Conservation (phyloP, 1,284 basidiomycete species). For the Trichosporon ovoides region DNA sequence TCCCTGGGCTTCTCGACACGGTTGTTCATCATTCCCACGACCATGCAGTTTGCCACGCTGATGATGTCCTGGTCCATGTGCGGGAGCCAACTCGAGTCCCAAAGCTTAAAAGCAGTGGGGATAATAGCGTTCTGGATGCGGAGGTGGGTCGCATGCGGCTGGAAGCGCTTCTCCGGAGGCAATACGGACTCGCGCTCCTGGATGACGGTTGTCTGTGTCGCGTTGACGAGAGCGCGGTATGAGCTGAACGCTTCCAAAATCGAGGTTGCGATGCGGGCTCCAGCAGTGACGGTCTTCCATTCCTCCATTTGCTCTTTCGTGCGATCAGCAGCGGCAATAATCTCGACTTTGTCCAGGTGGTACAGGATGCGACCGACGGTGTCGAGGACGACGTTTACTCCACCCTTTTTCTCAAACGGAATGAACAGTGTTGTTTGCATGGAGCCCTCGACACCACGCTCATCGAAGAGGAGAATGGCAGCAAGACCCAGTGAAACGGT, state of each 20-base stretch:
- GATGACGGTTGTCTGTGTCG: slow-evolving; percentile 62
- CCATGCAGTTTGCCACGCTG: slow-evolving; percentile 67
- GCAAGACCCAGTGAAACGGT: slow-evolving; percentile 72
- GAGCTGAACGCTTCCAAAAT: slow-evolving; percentile 72
- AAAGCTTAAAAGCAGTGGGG: slow-evolving; percentile 65
- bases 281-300: slow-evolving; percentile 7
- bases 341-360: slow-evolving; percentile 52
- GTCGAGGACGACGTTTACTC: slow-evolving; percentile 63
- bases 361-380: slow-evolving; percentile 59
- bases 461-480: slow-evolving; percentile 73
- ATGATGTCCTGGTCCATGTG: slow-evolving; percentile 66
- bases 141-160: slow-evolving; percentile 69
- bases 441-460: slow-evolving; percentile 65
- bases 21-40: slow-evolving; percentile 74
- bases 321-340: slow-evolving; percentile 55
- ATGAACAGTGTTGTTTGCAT: slow-evolving; percentile 76
- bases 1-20: slow-evolving; percentile 63
- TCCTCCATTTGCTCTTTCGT: slow-evolving; percentile 60
- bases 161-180: slow-evolving; percentile 65
- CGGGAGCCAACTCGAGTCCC: slow-evolving; percentile 79
- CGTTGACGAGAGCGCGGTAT: slow-evolving; percentile 75
- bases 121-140: slow-evolving; percentile 67
- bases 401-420: slow-evolving; percentile 67
- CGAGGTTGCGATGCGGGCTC: slow-evolving; percentile 55
- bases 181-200: slow-evolving; percentile 21